Evolutionary conservation across 208 protist species (phyloP), one percentile per base, ranked within the genome.

Genomic region (Kentomonas sorsogonicus): DNA sequence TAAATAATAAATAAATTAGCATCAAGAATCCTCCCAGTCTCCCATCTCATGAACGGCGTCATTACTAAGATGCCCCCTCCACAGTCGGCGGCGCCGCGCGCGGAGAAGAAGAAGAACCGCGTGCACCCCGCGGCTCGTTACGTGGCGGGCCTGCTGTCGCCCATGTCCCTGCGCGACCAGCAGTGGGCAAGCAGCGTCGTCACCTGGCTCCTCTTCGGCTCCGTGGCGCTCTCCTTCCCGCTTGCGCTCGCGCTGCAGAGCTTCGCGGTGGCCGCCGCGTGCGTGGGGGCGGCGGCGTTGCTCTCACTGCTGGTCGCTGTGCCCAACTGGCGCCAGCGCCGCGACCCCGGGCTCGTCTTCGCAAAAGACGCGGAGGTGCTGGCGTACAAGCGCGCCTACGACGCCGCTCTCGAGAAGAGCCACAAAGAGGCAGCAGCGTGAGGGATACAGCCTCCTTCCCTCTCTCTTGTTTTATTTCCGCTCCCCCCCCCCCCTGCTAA

Each of bases 101-200:
- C 13, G 3, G 38, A 3, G 18, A 4, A 16, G 27, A 26, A 30
- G 11, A 29, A 46, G 13, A 25, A 7, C 7, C 6, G 7, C 22
- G 69, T 89, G 18, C 83, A 94, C 56, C 83, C 87, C 1, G 43
- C 78, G 1, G 76, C 83, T 11, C 65, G 45, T 4, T 80, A 67
- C 57, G 30, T 94, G 22, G 75, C 81, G 3, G 72, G 67, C n/a
- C 63, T 94, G 20, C 55, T 77, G 10, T 77, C 76, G n/a, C 84
- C 80, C 56, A 91, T 94, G 83, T 92, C 80, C 15, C 57, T 94
- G 15, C 41, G 27, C 13, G 88, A 92, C 39, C 88, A 94, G 54
- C 41, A 51, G 36, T 63, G 53, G 29, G 74, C 65, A n/a, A 43
- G 39, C 10, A 58, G 27, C 1, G 69, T 58, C 29, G 53, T 68